Evolutionary conservation across 1,139 yeast genomes (phyloP).

Genomic region (Barnettozyma hawaiiensis): DNA sequence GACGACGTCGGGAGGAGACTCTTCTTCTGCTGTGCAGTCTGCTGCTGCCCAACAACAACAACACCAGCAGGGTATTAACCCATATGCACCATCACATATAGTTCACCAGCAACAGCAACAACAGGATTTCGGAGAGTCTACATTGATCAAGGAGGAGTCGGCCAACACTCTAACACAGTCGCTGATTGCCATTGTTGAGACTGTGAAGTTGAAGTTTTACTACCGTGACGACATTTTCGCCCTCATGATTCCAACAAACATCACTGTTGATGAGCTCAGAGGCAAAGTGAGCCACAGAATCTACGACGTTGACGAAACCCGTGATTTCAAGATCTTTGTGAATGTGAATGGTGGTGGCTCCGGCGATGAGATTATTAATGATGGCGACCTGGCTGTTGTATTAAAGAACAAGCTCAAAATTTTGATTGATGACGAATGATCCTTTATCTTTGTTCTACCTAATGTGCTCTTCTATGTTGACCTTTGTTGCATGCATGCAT

Average conservation of each 20-base stretch:
- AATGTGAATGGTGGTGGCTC: conserved; percentile 27
- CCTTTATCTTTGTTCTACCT: neutral
- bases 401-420: conserved; percentile 32
- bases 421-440: conserved; percentile 23
- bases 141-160: conserved; percentile 23
- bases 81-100: conserved; percentile 4
- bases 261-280: conserved; percentile 56
- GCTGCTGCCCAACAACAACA: conserved; percentile 27
- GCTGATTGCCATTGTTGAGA: conserved; percentile 6
- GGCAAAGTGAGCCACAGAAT: conserved; percentile 63
- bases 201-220: conserved; percentile 69
- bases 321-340: conserved; percentile 29
- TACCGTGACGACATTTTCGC: conserved; percentile 91
- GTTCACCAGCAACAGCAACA: neutral
- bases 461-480: too few relatives aligned
- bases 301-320: conserved; percentile 28
- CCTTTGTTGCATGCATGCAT: neutral
- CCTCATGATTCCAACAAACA: conserved; percentile 59
- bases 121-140: conserved; percentile 23
- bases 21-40: too few relatives aligned
- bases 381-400: conserved; percentile 30
- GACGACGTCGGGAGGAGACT: too few relatives aligned
- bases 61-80: conserved; percentile 11
- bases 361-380: conserved; percentile 30
- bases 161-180: conserved; percentile 17